These are phyloP conservation scores for Russula sp. DNA, from an alignment of 768 basidiomycete genomes.

Conservation along the genomic window DNA sequence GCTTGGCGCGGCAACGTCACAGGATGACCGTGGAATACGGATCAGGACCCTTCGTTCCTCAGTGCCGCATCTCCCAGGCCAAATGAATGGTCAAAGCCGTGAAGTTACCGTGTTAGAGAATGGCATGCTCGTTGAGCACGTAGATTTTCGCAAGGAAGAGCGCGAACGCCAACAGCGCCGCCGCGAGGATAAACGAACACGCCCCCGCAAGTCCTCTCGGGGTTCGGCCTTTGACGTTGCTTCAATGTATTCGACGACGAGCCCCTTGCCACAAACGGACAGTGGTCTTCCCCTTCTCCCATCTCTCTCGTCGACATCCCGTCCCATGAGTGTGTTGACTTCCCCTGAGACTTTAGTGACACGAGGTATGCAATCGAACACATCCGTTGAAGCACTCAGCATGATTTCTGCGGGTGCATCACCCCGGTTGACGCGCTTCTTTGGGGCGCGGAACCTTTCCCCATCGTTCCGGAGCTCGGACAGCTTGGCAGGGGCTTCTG, in stretches of 20 bases:
- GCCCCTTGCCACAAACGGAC: conserved; percentile 54
- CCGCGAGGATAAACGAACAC: conserved; percentile 59
- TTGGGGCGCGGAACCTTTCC: conserved; percentile 69
- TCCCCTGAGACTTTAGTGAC: conserved; percentile 51
- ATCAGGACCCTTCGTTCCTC: conserved; percentile 58
- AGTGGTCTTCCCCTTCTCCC: conserved; percentile 50
- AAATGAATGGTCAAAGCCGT: conserved; percentile 50
- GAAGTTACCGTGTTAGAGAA: conserved; percentile 83
- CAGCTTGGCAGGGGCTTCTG: conserved; percentile 69
- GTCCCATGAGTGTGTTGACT: conserved; percentile 62
- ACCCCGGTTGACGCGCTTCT: conserved; percentile 71
- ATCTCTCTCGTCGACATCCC: conserved; percentile 35
- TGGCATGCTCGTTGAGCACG: conserved; percentile 86
- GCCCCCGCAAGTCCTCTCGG: conserved; percentile 69
- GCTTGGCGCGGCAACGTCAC: conserved; percentile 46
- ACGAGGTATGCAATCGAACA: conserved; percentile 64
- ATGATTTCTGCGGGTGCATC: conserved; percentile 53
- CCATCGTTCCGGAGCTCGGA: conserved; percentile 76
- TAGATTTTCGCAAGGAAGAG: conserved; percentile 78
- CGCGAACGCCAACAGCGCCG: conserved; percentile 66
- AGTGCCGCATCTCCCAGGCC: conserved; percentile 36
- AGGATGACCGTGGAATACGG: conserved; percentile 66
- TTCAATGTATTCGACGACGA: conserved; percentile 69
- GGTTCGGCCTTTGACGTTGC: conserved; percentile 68
- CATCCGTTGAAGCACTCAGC: conserved; percentile 78